Conservation (phyloP, 2,329 filamentous ascomycete genomes). For the Aspergillus luchuensis region DNA sequence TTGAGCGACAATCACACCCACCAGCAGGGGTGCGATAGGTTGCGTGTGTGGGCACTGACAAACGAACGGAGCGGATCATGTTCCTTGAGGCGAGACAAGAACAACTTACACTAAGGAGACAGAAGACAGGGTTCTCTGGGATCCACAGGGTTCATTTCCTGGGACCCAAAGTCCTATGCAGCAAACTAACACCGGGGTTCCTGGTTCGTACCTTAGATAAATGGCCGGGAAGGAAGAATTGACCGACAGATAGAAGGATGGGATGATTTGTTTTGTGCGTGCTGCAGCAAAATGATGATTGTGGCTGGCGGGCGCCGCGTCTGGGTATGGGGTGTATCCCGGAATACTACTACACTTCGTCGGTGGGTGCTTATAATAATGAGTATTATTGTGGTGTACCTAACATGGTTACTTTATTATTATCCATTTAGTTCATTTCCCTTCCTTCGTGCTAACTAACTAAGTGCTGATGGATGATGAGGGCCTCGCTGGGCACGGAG, state of each 20-base stretch:
- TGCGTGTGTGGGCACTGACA: too few species aligned
- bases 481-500: slow-evolving; percentile 10
- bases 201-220: background rate
- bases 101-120: background rate
- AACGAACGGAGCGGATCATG: background rate
- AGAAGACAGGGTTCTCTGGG: background rate
- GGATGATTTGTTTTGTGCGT: background rate
- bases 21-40: too few species aligned
- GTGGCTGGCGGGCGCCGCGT: background rate
- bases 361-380: background rate
- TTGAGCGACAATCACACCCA: too few species aligned
- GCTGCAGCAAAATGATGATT: background rate
- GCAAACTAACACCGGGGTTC: slow-evolving; percentile 7
- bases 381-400: background rate
- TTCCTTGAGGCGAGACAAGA: background rate
- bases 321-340: background rate
- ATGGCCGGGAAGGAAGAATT: too few species aligned
- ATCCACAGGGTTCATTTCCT: slow-evolving; percentile 14
- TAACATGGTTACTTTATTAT: background rate
- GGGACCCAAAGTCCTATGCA: slow-evolving; percentile 19
- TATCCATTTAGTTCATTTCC: too few species aligned
- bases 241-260: background rate
- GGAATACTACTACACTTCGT: too few species aligned
- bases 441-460: background rate
- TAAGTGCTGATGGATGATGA: background rate